These are phyloP conservation scores for Trichoderma asperelloides DNA, from an alignment of 495 filamentous ascomycete genomes.

Conservation along the genomic window DNA sequence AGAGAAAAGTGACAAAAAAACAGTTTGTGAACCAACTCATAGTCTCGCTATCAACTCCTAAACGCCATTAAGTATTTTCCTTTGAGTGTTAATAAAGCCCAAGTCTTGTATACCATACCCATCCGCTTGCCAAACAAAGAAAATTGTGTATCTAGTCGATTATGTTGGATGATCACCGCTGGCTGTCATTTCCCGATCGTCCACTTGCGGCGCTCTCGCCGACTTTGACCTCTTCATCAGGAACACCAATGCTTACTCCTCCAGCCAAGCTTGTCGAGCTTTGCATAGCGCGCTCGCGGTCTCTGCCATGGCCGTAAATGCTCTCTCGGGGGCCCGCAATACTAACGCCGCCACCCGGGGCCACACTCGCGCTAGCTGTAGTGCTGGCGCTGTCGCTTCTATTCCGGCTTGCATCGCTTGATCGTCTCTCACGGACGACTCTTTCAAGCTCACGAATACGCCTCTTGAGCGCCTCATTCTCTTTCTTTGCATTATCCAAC, in stretches of 20 bases:
- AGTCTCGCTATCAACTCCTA: not conserved
- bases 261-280: slow-evolving; percentile 27
- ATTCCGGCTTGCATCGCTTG: slow-evolving; percentile 31
- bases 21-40: not conserved
- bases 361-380: slow-evolving; percentile 20
- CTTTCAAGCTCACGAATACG: slow-evolving; percentile 68
- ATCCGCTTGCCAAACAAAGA: not conserved
- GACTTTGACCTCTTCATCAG: slow-evolving; percentile 42
- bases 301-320: not conserved
- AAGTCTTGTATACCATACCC: not conserved
- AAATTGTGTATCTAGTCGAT: not conserved
- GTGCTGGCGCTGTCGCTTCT: slow-evolving; percentile 34
- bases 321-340: slow-evolving; percentile 23
- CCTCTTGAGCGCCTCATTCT: slow-evolving; percentile 70
- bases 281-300: slow-evolving; percentile 21
- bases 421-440: slow-evolving; percentile 34
- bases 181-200: slow-evolving; percentile 19
- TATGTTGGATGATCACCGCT: not conserved
- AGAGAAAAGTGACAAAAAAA: not conserved
- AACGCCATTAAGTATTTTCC: not conserved
- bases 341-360: slow-evolving; percentile 17
- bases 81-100: not conserved
- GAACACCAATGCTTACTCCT: slow-evolving; percentile 33
- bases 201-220: slow-evolving; percentile 49
- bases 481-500: slow-evolving; percentile 61